phyloP scores from a whole-genome alignment of 257 asterid species.

The Hygrophila difformis region DNA sequence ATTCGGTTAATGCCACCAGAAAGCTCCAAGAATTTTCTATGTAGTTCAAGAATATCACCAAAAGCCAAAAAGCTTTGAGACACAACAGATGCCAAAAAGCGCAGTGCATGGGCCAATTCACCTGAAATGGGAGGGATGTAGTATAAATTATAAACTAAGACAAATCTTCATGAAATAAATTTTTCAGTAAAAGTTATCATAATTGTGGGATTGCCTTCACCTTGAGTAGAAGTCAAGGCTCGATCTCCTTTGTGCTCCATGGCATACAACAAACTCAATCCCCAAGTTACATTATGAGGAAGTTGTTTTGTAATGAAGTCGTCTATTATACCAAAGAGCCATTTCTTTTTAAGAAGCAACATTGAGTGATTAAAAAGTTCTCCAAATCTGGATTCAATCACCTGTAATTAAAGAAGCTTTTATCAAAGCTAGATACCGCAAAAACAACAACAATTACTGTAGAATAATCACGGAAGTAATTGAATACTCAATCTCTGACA shows the following conservation, averaged over 20 bases:
- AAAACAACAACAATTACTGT: no score
- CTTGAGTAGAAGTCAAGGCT: constrained; percentile 95
- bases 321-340: constrained; percentile 85
- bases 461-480: no score
- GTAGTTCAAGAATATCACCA: constrained; percentile 98
- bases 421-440: constrained; percentile 1
- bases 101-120: constrained; percentile 93
- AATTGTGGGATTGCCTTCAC: constrained; percentile 29
- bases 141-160: constrained; percentile 2
- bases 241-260: constrained; percentile 94
- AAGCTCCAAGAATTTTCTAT: constrained; percentile 85
- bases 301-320: constrained; percentile 97
- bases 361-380: constrained; percentile 76
- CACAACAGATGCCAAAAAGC: constrained; percentile 96
- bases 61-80: constrained; percentile 99
- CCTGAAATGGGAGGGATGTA: constrained; percentile 34
- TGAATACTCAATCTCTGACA: no score
- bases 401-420: constrained; percentile 33
- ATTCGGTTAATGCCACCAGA: constrained; percentile 94
- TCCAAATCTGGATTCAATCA: constrained; percentile 76
- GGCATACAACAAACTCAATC: constrained; percentile 93
- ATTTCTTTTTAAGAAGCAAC: constrained; percentile 79
- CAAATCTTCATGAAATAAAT: no score
- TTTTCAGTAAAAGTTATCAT: neutral
- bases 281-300: constrained; percentile 99